Percentiles rank a stretch among this genome's conserved stretches.
Conservation (phyloP, 2,329 filamentous ascomycete genomes). For the Aureobasidium melanogenum region DNA sequence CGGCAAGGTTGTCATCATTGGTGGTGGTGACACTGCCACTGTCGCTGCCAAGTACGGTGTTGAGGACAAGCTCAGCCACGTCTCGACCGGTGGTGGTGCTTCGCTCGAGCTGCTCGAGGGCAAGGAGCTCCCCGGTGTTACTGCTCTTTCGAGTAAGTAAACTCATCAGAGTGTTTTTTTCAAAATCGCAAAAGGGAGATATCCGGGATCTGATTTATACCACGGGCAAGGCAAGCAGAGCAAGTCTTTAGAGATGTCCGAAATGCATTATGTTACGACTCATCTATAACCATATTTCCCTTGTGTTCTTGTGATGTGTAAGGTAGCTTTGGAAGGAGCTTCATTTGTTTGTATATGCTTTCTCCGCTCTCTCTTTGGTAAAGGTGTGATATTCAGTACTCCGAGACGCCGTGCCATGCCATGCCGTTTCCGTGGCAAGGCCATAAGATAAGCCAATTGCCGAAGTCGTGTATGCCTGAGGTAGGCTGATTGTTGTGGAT, state of each 20-base stretch:
- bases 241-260: constrained; percentile 9
- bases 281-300: not conserved
- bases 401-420: constrained; percentile 36
- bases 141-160: constrained; percentile 73
- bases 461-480: not conserved
- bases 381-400: constrained; percentile 4
- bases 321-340: not conserved
- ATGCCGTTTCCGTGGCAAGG: constrained; percentile 20
- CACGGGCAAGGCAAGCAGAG: constrained; percentile 11
- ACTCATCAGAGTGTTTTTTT: constrained; percentile 8
- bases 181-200: constrained; percentile 3
- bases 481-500: not conserved
- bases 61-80: constrained; percentile 96
- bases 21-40: constrained; percentile 94
- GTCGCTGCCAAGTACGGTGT: constrained; percentile 95
- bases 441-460: not conserved
- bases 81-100: constrained; percentile 92
- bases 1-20: constrained; percentile 96
- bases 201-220: constrained; percentile 12
- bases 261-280: constrained; percentile 12
- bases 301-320: not conserved
- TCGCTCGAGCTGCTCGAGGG: constrained; percentile 94
- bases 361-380: not conserved
- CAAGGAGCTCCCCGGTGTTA: constrained; percentile 92
- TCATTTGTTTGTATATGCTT: not conserved